These are phyloP conservation scores for Suillus sp. DNA, from an alignment of 768 basidiomycete species.

Conservation along the genomic window DNA sequence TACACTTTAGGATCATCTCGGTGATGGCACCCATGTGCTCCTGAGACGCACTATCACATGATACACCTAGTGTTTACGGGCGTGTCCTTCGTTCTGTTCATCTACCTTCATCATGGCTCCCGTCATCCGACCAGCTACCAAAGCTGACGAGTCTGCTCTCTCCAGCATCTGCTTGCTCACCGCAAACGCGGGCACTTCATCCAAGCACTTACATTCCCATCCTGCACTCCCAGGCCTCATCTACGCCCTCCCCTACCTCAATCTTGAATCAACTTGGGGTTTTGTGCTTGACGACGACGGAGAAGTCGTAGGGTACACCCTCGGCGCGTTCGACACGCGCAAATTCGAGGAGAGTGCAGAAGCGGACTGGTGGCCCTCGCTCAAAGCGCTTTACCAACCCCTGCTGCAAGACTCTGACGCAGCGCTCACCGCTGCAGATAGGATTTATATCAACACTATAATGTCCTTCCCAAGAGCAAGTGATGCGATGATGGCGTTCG, in stretches of 20 bases:
- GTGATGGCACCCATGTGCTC: neutral
- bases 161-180: conserved; percentile 77
- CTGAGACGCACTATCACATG: neutral
- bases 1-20: too few species aligned
- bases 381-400: conserved; percentile 55
- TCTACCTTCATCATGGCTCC: conserved; percentile 33
- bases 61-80: neutral
- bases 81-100: neutral
- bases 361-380: conserved; percentile 66
- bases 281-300: conserved; percentile 68
- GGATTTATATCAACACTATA: conserved; percentile 37
- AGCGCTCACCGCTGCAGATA: conserved; percentile 25
- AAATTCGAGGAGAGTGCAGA: conserved; percentile 57
- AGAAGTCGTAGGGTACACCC: conserved; percentile 66
- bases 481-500: conserved; percentile 60
- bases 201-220: conserved; percentile 60
- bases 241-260: conserved; percentile 77
- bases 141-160: conserved; percentile 55
- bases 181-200: conserved; percentile 68
- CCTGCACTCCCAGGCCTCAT: conserved; percentile 69
- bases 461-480: conserved; percentile 42
- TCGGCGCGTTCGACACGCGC: conserved; percentile 69
- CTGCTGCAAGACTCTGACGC: conserved; percentile 15
- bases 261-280: conserved; percentile 60
- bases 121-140: conserved; percentile 57